Evolutionary conservation across 768 basidiomycete species (phyloP), one percentile per base, ranked within the genome.

Genomic region (Boletus subcaerulescens): DNA sequence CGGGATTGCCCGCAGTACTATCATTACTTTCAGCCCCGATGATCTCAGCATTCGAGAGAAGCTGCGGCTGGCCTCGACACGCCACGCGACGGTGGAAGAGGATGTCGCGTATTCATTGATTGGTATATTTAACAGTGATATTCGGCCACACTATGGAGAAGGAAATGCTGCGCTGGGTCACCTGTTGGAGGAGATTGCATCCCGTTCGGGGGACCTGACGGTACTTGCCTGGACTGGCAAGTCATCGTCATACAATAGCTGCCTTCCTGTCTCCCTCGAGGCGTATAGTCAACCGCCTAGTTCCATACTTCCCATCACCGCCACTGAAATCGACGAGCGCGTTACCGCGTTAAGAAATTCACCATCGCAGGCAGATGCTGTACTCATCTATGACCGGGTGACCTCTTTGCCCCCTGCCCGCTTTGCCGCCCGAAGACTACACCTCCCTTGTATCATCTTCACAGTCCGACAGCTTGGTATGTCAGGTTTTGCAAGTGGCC

Each of bases 211-310:
- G 3, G 43, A 45, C 3, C 38, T 52, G 17, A 45, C 48, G 1
- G 56, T 55, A 17, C 33, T 57, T 24, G 52, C 45, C 12, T 57
- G 52, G 52, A 24, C 38, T 6, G 56, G 56, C 13, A 49, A 41
- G 15, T 31, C 56, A 13, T 57, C 48, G 11, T 6, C 13, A 29
- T 57, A 57, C 32, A 54, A 55, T n/a, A 57, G 52, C 17, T 57
- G 56, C 26, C 56, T 57, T 22, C 56, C 56, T 2, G 38, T 22
- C 14, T 40, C 47, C 24, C 42, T 57, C 47, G 39, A 11, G 7
- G 47, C 41, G 2, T 57, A 57, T 13, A 40, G 24, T 5, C 29
- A 29, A 17, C n/a, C n/a, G 3, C 43, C 52, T 2, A 9, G 10
- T 48, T 13, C 22, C 11, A 5, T 4, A 3, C 7, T 31, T 5